Base-by-base conservation (phyloP, 1,139 yeast genomes). In the Fermentozyma sake region DNA sequence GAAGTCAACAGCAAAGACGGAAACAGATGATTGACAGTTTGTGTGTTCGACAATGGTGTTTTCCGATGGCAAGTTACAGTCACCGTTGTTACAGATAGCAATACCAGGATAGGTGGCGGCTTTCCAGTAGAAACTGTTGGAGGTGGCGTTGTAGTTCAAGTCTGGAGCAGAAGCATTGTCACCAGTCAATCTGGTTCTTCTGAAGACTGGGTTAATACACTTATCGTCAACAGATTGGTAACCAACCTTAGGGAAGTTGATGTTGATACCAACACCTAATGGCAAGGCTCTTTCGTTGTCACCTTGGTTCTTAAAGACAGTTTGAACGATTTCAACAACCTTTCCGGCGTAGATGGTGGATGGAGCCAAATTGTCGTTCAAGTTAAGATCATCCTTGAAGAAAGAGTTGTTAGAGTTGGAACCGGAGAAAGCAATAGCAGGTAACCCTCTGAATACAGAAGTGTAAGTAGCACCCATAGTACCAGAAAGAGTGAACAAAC, bases 221-320 rank as follows among this genome's bases (percentile, higher is more conserved):
- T 48, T 31, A 20, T 50, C 49, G 20, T 48, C 44, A 12, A 34
- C 24, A n/a, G 55, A 42, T 20, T 51, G 52, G 34, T 51, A 35
- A 2, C 70, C 68, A 16, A 62, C 72, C 14, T 47, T 46, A 25
- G 75, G 76, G 48, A 68, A 55, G 50, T 70, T 70, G 31, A 71
- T 68, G 39, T 65, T 68, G 29, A 71, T 31, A 26, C 76, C 76
- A 20, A 61, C 56, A 28, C 68, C 65, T 29, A 53, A 34, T 14
- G 76, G 76, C 37, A 71, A 46, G 20, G 59, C 41, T 37, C 58
- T 43, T 10, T 47, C 39, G 35, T 48, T 48, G 22, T 46, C 48
- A 30, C 58, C 61, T 35, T 53, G 56, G 17, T 45, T 35, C 6
- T 44, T 43, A 32, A 68, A 59, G 28, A 71, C 37, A n/a, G 54